Conservation (phyloP, 352 stramenopile species). For the Globisporangium takayamanum region DNA sequence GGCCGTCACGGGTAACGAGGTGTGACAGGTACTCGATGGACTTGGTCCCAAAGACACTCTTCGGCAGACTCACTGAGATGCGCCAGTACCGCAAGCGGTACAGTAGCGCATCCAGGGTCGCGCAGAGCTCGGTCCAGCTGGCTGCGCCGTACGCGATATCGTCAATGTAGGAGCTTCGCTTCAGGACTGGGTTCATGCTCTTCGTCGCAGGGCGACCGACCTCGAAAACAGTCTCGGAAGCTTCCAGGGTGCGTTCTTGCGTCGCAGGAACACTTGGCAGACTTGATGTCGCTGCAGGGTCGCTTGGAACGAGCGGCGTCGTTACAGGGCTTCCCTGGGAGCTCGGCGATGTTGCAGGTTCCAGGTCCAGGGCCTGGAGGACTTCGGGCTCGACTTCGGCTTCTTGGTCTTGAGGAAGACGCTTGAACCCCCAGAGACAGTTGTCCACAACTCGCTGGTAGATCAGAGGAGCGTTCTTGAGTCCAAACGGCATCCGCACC, state of each 20-base stretch:
- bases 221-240: background rate
- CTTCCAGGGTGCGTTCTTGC: no score
- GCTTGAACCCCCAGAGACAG: slow-evolving; percentile 7
- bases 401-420: background rate
- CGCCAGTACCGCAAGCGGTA: slow-evolving; percentile 12
- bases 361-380: background rate
- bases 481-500: slow-evolving; percentile 16
- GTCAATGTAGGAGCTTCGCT: slow-evolving; percentile 6
- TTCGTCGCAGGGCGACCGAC: background rate
- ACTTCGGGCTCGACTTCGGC: slow-evolving; percentile 1
- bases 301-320: no score
- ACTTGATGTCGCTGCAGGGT: no score
- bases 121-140: slow-evolving; percentile 8
- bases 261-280: no score
- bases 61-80: slow-evolving; percentile 20
- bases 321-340: no score
- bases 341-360: no score
- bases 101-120: slow-evolving; percentile 6
- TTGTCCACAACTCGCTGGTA: slow-evolving; percentile 17
- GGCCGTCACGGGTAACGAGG: slow-evolving; percentile 1
- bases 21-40: slow-evolving; percentile 17
- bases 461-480: slow-evolving; percentile 14
- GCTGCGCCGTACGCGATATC: slow-evolving; percentile 15
- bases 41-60: slow-evolving; percentile 14
- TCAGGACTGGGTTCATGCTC: slow-evolving; percentile 1